These are phyloP conservation scores for Coleophoma crateriformis DNA, from an alignment of 2,329 filamentous ascomycete genomes.

Conservation along the genomic window DNA sequence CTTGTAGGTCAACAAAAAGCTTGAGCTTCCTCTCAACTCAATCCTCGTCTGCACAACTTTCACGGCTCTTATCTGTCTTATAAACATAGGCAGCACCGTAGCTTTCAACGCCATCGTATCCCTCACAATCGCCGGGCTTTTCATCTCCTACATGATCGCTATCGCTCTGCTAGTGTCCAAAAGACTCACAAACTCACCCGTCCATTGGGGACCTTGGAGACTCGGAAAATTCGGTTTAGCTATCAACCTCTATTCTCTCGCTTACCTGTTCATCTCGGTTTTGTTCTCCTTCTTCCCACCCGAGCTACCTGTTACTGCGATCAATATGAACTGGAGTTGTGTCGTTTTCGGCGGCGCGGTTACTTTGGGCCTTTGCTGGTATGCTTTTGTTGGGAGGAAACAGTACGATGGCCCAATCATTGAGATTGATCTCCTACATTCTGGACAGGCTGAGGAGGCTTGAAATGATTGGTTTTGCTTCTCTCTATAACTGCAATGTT, in stretches of 20 bases:
- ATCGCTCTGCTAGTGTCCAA: slow-evolving; percentile 34
- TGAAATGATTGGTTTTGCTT: not conserved
- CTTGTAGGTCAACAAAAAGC: not conserved
- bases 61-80: slow-evolving; percentile 27
- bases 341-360: slow-evolving; percentile 62
- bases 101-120: slow-evolving; percentile 41
- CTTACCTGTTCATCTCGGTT: slow-evolving; percentile 32
- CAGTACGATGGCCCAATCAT: slow-evolving; percentile 63
- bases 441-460: not conserved
- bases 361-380: slow-evolving; percentile 54
- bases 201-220: slow-evolving; percentile 15
- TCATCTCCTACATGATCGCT: slow-evolving; percentile 35
- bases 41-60: slow-evolving; percentile 26
- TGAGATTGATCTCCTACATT: not conserved
- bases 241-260: slow-evolving; percentile 8
- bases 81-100: slow-evolving; percentile 33
- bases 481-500: not conserved
- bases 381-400: slow-evolving; percentile 54
- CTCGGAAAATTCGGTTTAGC: slow-evolving; percentile 16
- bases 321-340: slow-evolving; percentile 63
- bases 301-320: slow-evolving; percentile 10
- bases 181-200: slow-evolving; percentile 24
- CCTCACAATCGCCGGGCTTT: slow-evolving; percentile 35
- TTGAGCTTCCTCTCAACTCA: slow-evolving; percentile 14
- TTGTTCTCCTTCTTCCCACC: slow-evolving; percentile 39